A percentile compares a stretch with the other conserved stretches of the same genome.
These are phyloP conservation scores for Boletus albobrunnescens DNA, from an alignment of 1,284 basidiomycete species.

Conservation along the genomic window DNA sequence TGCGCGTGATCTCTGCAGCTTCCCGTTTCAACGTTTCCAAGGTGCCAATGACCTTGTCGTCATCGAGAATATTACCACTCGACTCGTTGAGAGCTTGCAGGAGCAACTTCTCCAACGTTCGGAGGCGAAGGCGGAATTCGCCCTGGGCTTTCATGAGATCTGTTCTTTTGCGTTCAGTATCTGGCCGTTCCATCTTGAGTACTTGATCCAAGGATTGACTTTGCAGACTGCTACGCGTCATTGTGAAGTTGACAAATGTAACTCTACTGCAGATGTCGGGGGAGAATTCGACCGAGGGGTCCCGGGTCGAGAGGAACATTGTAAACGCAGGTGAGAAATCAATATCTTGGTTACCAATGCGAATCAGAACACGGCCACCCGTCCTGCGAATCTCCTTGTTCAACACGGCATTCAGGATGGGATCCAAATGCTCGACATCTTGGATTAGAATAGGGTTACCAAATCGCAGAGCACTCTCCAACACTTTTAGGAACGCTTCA, in stretches of 20 bases:
- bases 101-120: constrained; percentile 90
- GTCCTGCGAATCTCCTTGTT: constrained; percentile 95
- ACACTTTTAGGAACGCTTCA: constrained; percentile 96
- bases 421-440: constrained; percentile 97
- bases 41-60: constrained; percentile 98
- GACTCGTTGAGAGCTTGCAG: constrained; percentile 97
- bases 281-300: constrained; percentile 96
- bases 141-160: constrained; percentile 99
- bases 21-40: constrained; percentile 96
- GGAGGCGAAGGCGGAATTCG: constrained; percentile 91
- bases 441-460: constrained; percentile 97
- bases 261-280: constrained; percentile 99
- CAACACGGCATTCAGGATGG: constrained; percentile 95
- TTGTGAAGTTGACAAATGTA: constrained; percentile 99
- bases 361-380: constrained; percentile 95
- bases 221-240: constrained; percentile 97
- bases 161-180: constrained; percentile 95
- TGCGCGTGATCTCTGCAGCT: constrained; percentile 92
- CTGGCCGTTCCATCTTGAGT: constrained; percentile 93
- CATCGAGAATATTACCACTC: constrained; percentile 94
- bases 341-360: constrained; percentile 98
- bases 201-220: constrained; percentile 98
- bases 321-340: constrained; percentile 99
- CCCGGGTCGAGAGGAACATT: constrained; percentile 97
- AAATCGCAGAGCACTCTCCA: constrained; percentile 98